Evolutionary conservation across 1,284 basidiomycete species (phyloP).

Genomic region (Boletellus deceptivus): DNA sequence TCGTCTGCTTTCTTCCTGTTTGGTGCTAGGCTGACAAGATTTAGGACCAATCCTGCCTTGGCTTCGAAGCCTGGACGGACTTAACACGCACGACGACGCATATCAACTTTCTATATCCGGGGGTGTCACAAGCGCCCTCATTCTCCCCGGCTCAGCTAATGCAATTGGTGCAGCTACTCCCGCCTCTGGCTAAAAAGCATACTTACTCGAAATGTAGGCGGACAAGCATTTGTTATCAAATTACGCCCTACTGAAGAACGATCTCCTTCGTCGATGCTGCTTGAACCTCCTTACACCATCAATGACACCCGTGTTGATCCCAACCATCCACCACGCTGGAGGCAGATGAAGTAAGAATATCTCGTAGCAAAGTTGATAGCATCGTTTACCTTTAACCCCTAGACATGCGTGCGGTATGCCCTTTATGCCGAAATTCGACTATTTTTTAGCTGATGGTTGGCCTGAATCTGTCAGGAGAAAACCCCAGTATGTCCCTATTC

Average conservation of each 20-base stretch:
- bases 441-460: conserved; percentile 1
- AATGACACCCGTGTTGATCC: conserved; percentile 36
- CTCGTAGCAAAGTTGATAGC: background rate
- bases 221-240: conserved; percentile 56
- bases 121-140: conserved; percentile 68
- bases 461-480: conserved; percentile 22
- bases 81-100: conserved; percentile 35
- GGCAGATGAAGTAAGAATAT: conserved; percentile 46
- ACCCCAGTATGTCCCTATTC: conserved; percentile 20
- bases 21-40: background rate
- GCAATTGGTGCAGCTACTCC: conserved; percentile 46
- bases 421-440: background rate
- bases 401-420: conserved; percentile 48
- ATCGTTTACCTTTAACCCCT: conserved; percentile 6
- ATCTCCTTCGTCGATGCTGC: conserved; percentile 45
- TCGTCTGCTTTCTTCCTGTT: conserved; percentile 1
- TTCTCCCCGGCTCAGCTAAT: conserved; percentile 61
- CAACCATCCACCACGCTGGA: conserved; percentile 41
- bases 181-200: background rate
- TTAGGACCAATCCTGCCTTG: conserved; percentile 42
- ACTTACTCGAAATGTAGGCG: conserved; percentile 35
- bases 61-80: conserved; percentile 33
- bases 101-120: conserved; percentile 33
- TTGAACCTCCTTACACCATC: conserved; percentile 47
- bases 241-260: conserved; percentile 45